Base-by-base conservation (phyloP, 352 stramenopile genomes). In the Pythium brachiatum region DNA sequence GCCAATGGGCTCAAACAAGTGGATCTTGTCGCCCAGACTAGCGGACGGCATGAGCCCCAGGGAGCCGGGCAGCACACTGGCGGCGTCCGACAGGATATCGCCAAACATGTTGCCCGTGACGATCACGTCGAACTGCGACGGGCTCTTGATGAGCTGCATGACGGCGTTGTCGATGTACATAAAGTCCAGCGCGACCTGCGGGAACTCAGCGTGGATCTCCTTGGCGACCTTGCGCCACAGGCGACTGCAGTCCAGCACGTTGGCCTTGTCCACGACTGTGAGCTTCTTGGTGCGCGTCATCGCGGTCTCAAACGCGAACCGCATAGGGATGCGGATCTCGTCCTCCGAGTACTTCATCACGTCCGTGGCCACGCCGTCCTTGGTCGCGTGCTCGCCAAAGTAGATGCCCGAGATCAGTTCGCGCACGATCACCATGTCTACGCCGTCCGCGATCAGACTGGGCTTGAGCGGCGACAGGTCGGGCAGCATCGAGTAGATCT, bases 81-180 rank as follows among this genome's bases (percentile, higher is more conserved):
- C 97, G 36, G 98, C 97, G 68, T 99, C 97, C 65, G 93, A 99
- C 5, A 99, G 68, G 69, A 99, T 99, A 76, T 99, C 97, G 51
- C 97, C 97, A 77, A 99, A 99, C 78, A 99, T 98, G 81, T 99
- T 99, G 65, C 96, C 96, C 32, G 92, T 99, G 32, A 98, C 97
- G 73, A 99, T 98, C 46, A 98, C 97, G 74, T 99, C 97, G 68
- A 99, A 99, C 82, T 99, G 96, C 62, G 97, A 98, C 32, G 97
- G 97, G 73, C 92, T 98, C 68, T 96, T 88, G 71, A 99, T 99
- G 31, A 99, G 72, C 75, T 99, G 94, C 96, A 99, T 99, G 60
- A 98, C 96, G 29, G 96, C 97, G 75, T 99, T 99, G 76, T 99
- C 97, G 47, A 99, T 96, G 81, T 99, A 92, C 96, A 99, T 99